Base-by-base conservation (phyloP, 1,284 basidiomycete species). In the Meira nashicola region DNA sequence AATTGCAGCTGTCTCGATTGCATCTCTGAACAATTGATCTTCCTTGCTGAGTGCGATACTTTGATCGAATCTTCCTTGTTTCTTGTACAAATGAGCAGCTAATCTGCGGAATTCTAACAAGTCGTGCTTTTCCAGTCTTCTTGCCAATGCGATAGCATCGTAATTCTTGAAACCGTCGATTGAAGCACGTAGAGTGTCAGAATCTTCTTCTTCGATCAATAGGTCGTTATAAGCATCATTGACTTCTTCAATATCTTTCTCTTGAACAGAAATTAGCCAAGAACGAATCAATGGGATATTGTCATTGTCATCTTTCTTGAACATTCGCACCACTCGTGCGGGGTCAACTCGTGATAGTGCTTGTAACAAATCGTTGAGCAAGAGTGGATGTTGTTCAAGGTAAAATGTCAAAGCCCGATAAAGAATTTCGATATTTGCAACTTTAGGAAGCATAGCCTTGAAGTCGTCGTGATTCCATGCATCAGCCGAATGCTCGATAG, bases 391-490 rank as follows among this genome's bases (percentile, higher is more conserved):
- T 77, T 95, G 89, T 81, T 90, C 87, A 9, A 95, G 84, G 81
- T 96, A 78, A 56, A 81, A 79, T 21, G 79, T 78, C 25, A 72
- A 55, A 38, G 68, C 72, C 76, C 92, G 90, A 83, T 93, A 93
- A 81, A 92, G 93, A 86, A 99, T 97, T 82, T 99, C 95, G 65
- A 97, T 86, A 78, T 99, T 99, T 49, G 95, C 94, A 19, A 91
- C 93, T 73, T 76, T 71, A 53, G 71, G 70, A 56, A 78, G 44
- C 39, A 78, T 64, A 23, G 65, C 60, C 57, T 77, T 70, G 87
- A 98, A 98, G 79, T 96, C 92, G 76, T 92, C 94, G 82, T 98
- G 94, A 65, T 99, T 93, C 93, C 93, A 98, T 57, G 92, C 92
- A 80, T 96, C 92, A 25, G 90, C 85, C 1, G 94, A 89, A 50